Evolutionary conservation across 2,329 filamentous ascomycete species (phyloP), one percentile per base, ranked within the genome.

Genomic region (Tolypocladium sp.): DNA sequence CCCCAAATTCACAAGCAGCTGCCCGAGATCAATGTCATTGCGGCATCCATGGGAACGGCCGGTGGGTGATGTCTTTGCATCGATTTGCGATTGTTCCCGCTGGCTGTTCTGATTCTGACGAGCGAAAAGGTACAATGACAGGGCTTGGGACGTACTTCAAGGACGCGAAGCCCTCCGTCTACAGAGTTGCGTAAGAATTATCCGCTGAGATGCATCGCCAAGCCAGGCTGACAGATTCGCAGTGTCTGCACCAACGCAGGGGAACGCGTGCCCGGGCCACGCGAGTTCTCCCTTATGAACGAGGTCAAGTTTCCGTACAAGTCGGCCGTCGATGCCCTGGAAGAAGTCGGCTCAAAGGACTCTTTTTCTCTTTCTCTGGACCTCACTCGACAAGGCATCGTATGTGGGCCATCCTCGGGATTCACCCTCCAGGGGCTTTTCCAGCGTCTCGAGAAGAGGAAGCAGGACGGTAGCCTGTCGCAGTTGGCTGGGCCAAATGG

Each of bases 331-430:
- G 82, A 86, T 65, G 68, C 69, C 1, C 76, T 85, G 4, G 82
- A 85, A 62, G 77, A 83, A 59, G 81, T 86, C 1, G 77, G 77
- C 1, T 83, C 82, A 0, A 69, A 70, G 2, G 79, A 84, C 55
- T 80, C 83, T 0, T 86, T 78, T 65, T 70, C 73, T 0, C 64
- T 82, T 15, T 86, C 82, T 0, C 66, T 87, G 58, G 73, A 79
- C 17, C 71, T 87, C 13, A 82, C 78, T 17, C 76, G 84, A 2
- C 75, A 85, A 58, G 84, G 84, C 0, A 70, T 87, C n/a, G 75
- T 86, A 8, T 83, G 80, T 56, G 84, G 84, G 0, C 84, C 84
- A 1, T 85, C 82, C 0, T 85, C 82, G 0, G 84, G 84, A 0
- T 80, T 84, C 64, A 82, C 81, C 40, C 70, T 87, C 3, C 66